Conservation (phyloP, 176 grass and related monocot species). For the Zoysia japonica region DNA sequence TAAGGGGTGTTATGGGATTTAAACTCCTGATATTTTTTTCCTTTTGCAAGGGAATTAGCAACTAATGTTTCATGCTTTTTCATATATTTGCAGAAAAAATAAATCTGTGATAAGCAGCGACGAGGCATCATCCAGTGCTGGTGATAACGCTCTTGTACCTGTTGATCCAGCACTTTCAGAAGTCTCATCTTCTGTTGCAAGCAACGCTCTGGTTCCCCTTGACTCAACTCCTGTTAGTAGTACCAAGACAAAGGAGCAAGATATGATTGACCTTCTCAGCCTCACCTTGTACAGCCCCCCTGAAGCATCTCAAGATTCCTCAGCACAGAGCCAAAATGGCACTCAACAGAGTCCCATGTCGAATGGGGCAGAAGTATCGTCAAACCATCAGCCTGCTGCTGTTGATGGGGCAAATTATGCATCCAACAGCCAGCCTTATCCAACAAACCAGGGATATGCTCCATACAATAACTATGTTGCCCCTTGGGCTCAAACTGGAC, state of each 20-base stretch:
- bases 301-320: conserved; percentile 46
- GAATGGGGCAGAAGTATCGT: conserved; percentile 29
- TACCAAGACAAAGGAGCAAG: conserved; percentile 61
- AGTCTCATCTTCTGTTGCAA: conserved; percentile 52
- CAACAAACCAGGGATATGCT: conserved; percentile 46
- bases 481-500: conserved; percentile 75
- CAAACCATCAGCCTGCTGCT: conserved; percentile 18
- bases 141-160: conserved; percentile 59
- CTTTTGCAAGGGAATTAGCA: neutral
- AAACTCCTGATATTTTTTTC: neutral
- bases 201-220: conserved; percentile 68
- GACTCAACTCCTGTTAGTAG: conserved; percentile 45
- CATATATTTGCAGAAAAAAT: conserved; percentile 44
- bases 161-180: conserved; percentile 47
- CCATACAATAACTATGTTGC: conserved; percentile 77
- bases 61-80: neutral
- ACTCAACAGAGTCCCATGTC: conserved; percentile 23
- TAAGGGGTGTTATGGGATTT: neutral
- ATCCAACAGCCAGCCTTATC: conserved; percentile 38
- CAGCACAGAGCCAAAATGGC: conserved; percentile 42
- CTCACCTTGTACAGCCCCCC: conserved; percentile 71
- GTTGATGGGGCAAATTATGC: conserved; percentile 28
- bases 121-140: conserved; percentile 63
- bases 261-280: conserved; percentile 92
- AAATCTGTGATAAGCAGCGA: conserved; percentile 48